Evolutionary conservation across 129 eudicot species (phyloP), one percentile per base, ranked within the genome.

Genomic region (Lonicera japonica): DNA sequence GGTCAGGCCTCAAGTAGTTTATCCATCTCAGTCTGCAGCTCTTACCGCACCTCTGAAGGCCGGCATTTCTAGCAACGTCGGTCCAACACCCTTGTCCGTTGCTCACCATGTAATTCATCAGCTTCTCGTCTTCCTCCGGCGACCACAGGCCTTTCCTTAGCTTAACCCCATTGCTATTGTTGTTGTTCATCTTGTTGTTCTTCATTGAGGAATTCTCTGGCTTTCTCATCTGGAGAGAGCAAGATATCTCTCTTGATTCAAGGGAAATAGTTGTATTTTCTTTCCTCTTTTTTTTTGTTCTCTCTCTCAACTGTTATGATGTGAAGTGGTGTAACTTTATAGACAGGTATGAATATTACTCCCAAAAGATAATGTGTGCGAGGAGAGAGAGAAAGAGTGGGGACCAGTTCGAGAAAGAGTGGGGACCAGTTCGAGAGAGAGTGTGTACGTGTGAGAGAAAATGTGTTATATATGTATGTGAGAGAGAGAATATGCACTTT

Each of bases 21-120:
- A 89, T 89, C 96, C 96, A 89, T 24, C 96, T 61, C 13, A 89
- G 90, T 4, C 96, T 69, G 40, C 96, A 88, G 64, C 96, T 88
- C 75, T 88, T 88, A 0, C 96, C 96, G 25, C 96, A 88, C 54
- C 96, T 63, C 41, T 84, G 96, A 54, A 88, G 63, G 22, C 96
- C 96, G 15, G 96, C 85, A 82, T 88, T 85, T 29, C 96, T 77
- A 0, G 96, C 96, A 0, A 88, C 90, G 45, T 88, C 96, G 58
- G 87, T 84, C 96, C 96, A 88, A 36, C 96, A 88, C 0, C 96
- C 96, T 52, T 88, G 94, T 11, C 96, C 96, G 50, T 84, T 88
- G 8, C 71, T 79, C 0, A 85, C 56, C 96, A 88, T 88, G 56
- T 88, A 88, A 8, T 68, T 82, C 82, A 82, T 88, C 29, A 88